Conservation (phyloP, 805 yeast genomes). For the Sugiyamaella chiloensis region DNA sequence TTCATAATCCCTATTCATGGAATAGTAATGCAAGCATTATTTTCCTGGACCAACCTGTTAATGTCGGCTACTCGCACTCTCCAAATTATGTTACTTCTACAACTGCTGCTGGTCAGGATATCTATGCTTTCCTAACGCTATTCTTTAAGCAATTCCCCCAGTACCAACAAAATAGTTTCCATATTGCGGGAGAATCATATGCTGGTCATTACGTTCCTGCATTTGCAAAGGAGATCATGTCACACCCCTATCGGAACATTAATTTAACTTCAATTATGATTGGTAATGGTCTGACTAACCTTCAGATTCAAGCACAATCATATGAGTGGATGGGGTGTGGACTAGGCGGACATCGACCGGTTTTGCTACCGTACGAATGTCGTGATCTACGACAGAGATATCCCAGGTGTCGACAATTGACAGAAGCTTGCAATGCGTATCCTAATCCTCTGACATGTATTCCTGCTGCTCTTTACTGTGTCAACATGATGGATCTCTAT, state of each 20-base stretch:
- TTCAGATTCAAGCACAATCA: constrained; percentile 70
- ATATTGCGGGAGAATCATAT: constrained; percentile 86
- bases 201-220: constrained; percentile 90
- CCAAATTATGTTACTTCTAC: constrained; percentile 63
- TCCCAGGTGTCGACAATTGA: constrained; percentile 71
- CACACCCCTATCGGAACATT: constrained; percentile 58
- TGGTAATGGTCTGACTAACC: constrained; percentile 90
- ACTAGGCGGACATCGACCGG: constrained; percentile 77
- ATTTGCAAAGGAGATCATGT: constrained; percentile 78
- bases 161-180: constrained; percentile 59
- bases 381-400: constrained; percentile 57
- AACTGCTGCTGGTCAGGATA: constrained; percentile 79
- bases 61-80: constrained; percentile 75
- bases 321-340: constrained; percentile 96
- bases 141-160: constrained; percentile 72
- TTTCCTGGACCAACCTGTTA: constrained; percentile 85
- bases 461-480: constrained; percentile 85
- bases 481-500: constrained; percentile 74
- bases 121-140: constrained; percentile 71
- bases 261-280: constrained; percentile 74
- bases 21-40: constrained; percentile 80
- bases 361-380: constrained; percentile 74
- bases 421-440: constrained; percentile 67
- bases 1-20: constrained; percentile 77
- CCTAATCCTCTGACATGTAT: constrained; percentile 77